A percentile compares a stretch with the other conserved stretches of the same genome.
These are phyloP conservation scores for Ogataea hybrid DNA, from an alignment of 1,139 yeast genomes.

Conservation along the genomic window DNA sequence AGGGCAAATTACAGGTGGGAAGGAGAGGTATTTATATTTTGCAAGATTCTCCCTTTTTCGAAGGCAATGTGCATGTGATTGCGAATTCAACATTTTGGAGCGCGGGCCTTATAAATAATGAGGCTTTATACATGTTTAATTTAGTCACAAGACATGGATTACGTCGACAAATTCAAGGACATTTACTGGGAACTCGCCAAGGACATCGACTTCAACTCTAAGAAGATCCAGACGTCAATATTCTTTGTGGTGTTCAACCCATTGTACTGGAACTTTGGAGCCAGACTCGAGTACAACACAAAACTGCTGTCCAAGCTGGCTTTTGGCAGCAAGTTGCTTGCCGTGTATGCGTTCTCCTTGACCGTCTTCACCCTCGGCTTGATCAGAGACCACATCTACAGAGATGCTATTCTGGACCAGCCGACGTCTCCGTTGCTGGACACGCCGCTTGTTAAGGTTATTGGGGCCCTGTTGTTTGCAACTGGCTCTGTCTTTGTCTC, in stretches of 20 bases:
- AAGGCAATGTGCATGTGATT: constrained; percentile 4
- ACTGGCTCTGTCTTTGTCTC: constrained; percentile 79
- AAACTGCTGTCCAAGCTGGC: constrained; percentile 70
- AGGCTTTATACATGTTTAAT: not conserved
- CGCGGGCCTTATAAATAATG: constrained; percentile 1
- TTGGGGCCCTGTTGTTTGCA: constrained; percentile 49
- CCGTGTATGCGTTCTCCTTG: constrained; percentile 80
- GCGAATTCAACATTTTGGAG: constrained; percentile 4
- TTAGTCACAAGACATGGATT: constrained; percentile 16
- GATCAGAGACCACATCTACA: constrained; percentile 74
- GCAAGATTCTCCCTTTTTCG: not conserved
- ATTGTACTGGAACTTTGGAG: constrained; percentile 90
- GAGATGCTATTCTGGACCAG: constrained; percentile 62
- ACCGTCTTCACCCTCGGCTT: constrained; percentile 85
- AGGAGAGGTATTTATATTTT: constrained; percentile 1
- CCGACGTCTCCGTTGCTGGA: constrained; percentile 43
- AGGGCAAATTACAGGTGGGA: constrained; percentile 2
- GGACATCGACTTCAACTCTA: constrained; percentile 31
- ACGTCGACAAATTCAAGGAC: constrained; percentile 14
- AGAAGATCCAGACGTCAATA: constrained; percentile 38
- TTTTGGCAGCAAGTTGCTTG: constrained; percentile 64
- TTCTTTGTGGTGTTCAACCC: constrained; percentile 85
- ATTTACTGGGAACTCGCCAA: constrained; percentile 23
- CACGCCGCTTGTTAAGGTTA: constrained; percentile 37
- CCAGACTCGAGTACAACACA: constrained; percentile 78